A percentile compares a stretch with the other conserved stretches of the same genome.
phyloP scores from a whole-genome alignment of 345 rosid species.

The Syzygium jambos region DNA sequence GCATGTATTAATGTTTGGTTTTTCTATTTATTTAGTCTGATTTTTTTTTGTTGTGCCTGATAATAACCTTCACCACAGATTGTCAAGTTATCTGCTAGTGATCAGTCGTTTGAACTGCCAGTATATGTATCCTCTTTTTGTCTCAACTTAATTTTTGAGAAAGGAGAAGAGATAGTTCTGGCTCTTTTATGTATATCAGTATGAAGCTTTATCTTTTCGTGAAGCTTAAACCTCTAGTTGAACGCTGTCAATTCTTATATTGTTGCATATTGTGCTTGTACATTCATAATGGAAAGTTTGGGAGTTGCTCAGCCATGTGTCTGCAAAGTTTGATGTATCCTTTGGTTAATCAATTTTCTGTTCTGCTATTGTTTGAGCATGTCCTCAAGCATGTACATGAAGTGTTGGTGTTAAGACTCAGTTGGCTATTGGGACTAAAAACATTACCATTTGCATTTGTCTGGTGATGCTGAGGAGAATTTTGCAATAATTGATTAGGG shows the following conservation, averaged over 20 bases:
- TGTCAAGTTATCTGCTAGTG: not conserved
- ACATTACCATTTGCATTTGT: not conserved
- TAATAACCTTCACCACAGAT: not conserved
- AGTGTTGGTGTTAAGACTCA: not conserved
- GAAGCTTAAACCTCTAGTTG: not conserved
- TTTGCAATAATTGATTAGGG: not conserved
- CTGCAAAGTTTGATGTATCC: not conserved
- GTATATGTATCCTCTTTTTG: not conserved
- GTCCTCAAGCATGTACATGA: not conserved
- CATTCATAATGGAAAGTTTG: not conserved
- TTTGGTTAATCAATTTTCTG: not conserved
- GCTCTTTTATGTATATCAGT: not conserved
- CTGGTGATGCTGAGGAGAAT: not conserved
- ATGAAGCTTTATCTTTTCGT: not conserved
- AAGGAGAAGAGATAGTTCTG: not conserved
- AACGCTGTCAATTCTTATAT: not conserved
- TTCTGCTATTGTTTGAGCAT: not conserved
- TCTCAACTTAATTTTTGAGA: not conserved
- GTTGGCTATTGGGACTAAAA: not conserved
- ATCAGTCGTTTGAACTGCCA: not conserved
- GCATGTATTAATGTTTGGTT: not conserved
- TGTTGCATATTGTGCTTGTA: not conserved
- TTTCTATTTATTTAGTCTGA: not conserved
- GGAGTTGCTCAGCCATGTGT: not conserved
- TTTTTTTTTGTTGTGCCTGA: not conserved